phyloP scores from a whole-genome alignment of 148 eudicot genomes.

The Nepenthes gracilis region DNA sequence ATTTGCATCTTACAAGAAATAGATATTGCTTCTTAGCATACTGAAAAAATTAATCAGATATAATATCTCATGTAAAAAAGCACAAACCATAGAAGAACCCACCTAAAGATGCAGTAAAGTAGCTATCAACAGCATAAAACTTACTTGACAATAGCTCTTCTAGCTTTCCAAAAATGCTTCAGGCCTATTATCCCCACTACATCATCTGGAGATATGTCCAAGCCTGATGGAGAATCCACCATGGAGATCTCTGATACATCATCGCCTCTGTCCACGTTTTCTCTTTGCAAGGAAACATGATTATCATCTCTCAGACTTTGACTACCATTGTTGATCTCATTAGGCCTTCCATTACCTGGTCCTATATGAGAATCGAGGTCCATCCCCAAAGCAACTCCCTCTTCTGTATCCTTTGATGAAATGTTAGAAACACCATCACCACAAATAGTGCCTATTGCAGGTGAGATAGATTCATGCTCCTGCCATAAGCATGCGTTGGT shows the following conservation, averaged over 20 bases:
- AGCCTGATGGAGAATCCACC: conserved; percentile 38
- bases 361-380: conserved; percentile 11
- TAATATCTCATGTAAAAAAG: not conserved
- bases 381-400: conserved; percentile 8
- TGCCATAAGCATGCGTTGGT: conserved; percentile 14
- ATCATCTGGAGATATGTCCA: conserved; percentile 25
- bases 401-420: conserved; percentile 11
- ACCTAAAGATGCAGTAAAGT: not conserved
- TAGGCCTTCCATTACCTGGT: conserved; percentile 14
- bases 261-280: conserved; percentile 36
- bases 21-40: too few species aligned
- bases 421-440: conserved; percentile 4
- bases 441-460: conserved; percentile 11
- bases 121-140: conserved; percentile 9
- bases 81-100: not conserved
- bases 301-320: conserved; percentile 19
- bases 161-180: conserved; percentile 38
- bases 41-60: not conserved
- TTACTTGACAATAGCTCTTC: conserved; percentile 44
- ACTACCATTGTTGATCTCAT: conserved; percentile 6
- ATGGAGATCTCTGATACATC: conserved; percentile 59
- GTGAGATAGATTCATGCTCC: conserved; percentile 13
- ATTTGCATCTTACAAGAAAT: too few species aligned
- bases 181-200: conserved; percentile 40
- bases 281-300: conserved; percentile 16